These are phyloP conservation scores for Sclerotinia nivalis DNA, from an alignment of 2,329 filamentous ascomycete genomes.

Conservation along the genomic window DNA sequence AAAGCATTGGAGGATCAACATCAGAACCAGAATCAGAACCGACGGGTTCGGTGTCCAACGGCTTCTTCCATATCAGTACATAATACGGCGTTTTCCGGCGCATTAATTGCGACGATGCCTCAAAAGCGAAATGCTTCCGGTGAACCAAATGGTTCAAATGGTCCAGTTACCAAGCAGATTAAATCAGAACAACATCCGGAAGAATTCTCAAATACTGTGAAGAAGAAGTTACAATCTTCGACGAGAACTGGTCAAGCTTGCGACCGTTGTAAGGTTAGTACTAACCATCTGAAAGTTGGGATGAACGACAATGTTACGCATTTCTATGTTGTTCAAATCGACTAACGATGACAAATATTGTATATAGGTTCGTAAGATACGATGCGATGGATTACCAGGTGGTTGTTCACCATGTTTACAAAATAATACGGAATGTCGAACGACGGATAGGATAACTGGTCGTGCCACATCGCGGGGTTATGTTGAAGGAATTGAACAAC, in stretches of 20 bases:
- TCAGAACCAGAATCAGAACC: constrained; percentile 16
- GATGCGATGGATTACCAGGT: constrained; percentile 77
- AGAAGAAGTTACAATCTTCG: constrained; percentile 55
- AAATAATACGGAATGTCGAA: constrained; percentile 73
- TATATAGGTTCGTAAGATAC: constrained; percentile 75
- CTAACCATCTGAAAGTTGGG: not conserved
- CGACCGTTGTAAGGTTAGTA: constrained; percentile 78
- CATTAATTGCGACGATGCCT: constrained; percentile 32
- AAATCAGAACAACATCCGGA: constrained; percentile 39
- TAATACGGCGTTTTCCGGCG: constrained; percentile 23
- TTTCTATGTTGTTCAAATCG: not conserved
- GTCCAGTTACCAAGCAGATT: constrained; percentile 32
- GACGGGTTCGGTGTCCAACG: constrained; percentile 28
- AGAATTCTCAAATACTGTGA: constrained; percentile 46
- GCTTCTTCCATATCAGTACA: constrained; percentile 33
- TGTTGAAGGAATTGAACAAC: constrained; percentile 71
- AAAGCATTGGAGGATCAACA: constrained; percentile 12
- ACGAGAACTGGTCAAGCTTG: constrained; percentile 79
- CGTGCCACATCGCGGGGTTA: constrained; percentile 78
- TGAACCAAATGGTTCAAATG: constrained; percentile 30
- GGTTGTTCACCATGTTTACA: constrained; percentile 81
- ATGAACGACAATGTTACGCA: not conserved
- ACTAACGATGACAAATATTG: not conserved
- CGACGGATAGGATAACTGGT: constrained; percentile 84
- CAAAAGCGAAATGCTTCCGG: constrained; percentile 31